Base-by-base conservation (phyloP, 176 grass and related monocot species). In the Triticum urartu region DNA sequence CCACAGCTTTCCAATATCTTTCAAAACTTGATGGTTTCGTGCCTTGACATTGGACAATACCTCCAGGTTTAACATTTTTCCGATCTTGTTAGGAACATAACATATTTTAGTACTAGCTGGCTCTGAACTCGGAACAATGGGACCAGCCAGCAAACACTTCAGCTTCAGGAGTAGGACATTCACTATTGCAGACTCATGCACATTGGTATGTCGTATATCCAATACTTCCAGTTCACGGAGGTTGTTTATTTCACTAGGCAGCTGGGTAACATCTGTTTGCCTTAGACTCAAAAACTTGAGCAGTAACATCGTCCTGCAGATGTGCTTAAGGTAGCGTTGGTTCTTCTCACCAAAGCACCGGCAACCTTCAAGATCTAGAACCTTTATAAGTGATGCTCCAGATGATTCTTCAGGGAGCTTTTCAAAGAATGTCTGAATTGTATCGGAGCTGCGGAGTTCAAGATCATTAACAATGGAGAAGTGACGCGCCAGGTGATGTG, bases 201-300 rank as follows among this genome's bases (percentile, higher is more conserved):
- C 18, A 17, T 7, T 20, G 11, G 88, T 89, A 14, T 81, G 20
- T 8, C 77, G 61, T 28, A 90, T 73, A n/a, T 81, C 83, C 9
- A 90, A 68, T 32, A 78, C 78, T 25, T 90, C 77, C 1, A 90
- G 43, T 10, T 72, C 11, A 18, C 28, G 39, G 9, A 90, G 88
- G 3, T 81, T 76, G 14, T 74, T 85, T 47, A 90, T 90, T 32
- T 90, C 64, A 3, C 2, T 66, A 2, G 75, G 88, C 8, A 86
- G 7, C 3, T 68, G 5, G 5, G 18, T 26, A 56, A 86, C 17
- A 62, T 64, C 26, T 47, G 82, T 75, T 22, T 25, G 0, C 5
- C 70, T 30, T 6, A 84, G 58, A 38, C 82, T 48, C 22, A 84
- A 7, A 75, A 64, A 84, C 70, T 84, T 84, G 3, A 84, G 58